phyloP scores from a whole-genome alignment of 2,329 filamentous ascomycete genomes.

The Alternaria angustiovoidea region DNA sequence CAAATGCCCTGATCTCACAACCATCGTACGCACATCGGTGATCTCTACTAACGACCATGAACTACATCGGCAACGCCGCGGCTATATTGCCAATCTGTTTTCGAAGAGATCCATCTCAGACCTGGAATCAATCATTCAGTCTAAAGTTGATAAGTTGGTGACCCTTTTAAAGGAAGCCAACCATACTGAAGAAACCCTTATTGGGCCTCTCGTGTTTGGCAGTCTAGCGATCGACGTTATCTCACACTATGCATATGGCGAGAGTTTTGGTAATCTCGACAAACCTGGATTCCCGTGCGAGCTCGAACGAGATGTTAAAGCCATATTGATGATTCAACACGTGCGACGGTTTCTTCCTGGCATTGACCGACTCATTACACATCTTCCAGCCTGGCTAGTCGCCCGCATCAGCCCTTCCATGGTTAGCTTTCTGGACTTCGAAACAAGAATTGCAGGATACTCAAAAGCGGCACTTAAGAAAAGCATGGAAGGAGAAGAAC shows the following conservation, averaged over 20 bases:
- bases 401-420: not conserved
- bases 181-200: constrained; percentile 4
- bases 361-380: not conserved
- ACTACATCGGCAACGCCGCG: constrained; percentile 33
- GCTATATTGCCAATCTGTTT: constrained; percentile 36
- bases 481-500: not conserved
- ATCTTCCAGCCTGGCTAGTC: not conserved
- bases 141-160: constrained; percentile 13
- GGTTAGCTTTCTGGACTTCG: not conserved
- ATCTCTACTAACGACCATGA: constrained; percentile 24
- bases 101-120: constrained; percentile 27
- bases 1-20: not conserved
- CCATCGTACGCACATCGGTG: not conserved
- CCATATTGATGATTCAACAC: not conserved
- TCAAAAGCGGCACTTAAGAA: not conserved
- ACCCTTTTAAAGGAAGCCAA: constrained; percentile 3
- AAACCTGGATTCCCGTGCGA: constrained; percentile 10
- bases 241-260: constrained; percentile 13
- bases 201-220: constrained; percentile 12
- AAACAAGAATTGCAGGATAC: not conserved
- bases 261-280: constrained; percentile 9
- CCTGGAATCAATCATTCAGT: constrained; percentile 31
- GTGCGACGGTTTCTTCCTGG: constrained; percentile 5
- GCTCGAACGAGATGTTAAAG: constrained; percentile 1
- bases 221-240: constrained; percentile 19